Percentiles rank a stretch among this genome's conserved stretches.
Evolutionary conservation across 768 basidiomycete genomes (phyloP).

Genomic region (Mycena haematopus): DNA sequence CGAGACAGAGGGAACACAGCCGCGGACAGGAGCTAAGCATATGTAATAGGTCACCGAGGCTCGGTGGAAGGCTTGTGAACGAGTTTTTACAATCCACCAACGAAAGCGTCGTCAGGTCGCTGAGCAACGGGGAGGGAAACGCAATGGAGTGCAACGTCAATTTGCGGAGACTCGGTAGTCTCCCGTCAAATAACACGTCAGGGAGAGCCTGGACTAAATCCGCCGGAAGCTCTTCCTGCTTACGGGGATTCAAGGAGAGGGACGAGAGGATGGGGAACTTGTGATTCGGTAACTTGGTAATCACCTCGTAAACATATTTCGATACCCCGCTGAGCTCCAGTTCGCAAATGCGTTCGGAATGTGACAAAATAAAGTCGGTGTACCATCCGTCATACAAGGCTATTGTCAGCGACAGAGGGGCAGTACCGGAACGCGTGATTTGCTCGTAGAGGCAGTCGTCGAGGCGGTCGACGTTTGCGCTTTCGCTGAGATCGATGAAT

Average conservation of each 20-base stretch:
- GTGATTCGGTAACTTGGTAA: neutral
- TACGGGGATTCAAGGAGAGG: neutral
- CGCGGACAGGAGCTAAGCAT: neutral
- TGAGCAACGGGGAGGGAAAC: neutral
- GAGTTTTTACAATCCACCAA: neutral
- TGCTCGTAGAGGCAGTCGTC: neutral
- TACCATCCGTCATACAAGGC: neutral
- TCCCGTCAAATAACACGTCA: neutral
- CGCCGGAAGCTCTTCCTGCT: neutral
- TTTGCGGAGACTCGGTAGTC: neutral
- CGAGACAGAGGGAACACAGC: neutral
- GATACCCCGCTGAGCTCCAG: slow-evolving; percentile 2
- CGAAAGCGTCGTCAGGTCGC: neutral
- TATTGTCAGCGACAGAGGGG: slow-evolving; percentile 1
- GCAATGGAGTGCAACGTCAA: neutral
- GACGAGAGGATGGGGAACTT: slow-evolving; percentile 11
- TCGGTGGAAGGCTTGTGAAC: neutral
- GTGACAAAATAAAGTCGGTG: neutral
- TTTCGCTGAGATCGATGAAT: neutral
- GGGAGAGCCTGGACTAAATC: neutral
- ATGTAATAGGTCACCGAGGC: neutral
- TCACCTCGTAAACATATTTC: neutral
- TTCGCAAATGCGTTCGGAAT: neutral
- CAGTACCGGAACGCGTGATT: slow-evolving; percentile 2
- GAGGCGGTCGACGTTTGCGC: neutral